These are phyloP conservation scores for Clarireedia monteithiana DNA, from an alignment of 2,329 filamentous ascomycete genomes.

Conservation along the genomic window DNA sequence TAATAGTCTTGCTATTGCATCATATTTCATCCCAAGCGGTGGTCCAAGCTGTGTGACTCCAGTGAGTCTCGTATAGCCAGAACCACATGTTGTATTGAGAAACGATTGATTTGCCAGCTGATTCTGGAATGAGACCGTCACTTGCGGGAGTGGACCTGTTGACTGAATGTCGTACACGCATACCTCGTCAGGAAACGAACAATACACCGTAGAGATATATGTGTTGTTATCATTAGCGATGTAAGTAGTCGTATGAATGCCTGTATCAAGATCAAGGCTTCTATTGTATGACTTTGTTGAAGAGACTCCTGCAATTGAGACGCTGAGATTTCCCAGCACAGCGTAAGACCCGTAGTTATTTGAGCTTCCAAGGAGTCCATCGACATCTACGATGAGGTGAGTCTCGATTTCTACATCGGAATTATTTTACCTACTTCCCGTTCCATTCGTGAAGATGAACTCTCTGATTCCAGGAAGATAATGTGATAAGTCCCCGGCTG, in stretches of 20 bases:
- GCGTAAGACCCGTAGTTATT: constrained; percentile 39
- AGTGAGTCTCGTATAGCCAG: constrained; percentile 25
- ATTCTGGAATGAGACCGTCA: constrained; percentile 38
- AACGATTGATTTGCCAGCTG: constrained; percentile 25
- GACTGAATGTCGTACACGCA: constrained; percentile 25
- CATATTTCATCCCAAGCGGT: constrained; percentile 38
- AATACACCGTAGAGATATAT: constrained; percentile 35
- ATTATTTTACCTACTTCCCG: constrained; percentile 32
- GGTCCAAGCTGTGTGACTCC: constrained; percentile 34
- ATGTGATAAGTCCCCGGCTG: constrained; percentile 28
- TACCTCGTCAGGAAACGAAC: constrained; percentile 36
- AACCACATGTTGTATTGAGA: constrained; percentile 29
- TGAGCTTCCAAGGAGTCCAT: constrained; percentile 32
- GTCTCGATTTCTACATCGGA: background rate
- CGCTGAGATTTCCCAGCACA: constrained; percentile 39
- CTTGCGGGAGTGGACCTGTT: constrained; percentile 29
- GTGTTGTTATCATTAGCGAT: constrained; percentile 27
- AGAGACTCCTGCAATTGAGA: constrained; percentile 30
- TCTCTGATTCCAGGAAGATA: constrained; percentile 36
- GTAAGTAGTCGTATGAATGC: constrained; percentile 32
- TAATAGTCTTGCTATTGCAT: constrained; percentile 31
- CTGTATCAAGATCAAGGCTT: constrained; percentile 36
- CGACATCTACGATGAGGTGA: constrained; percentile 25
- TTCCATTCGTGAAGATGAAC: constrained; percentile 42
- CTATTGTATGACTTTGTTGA: constrained; percentile 32